Conservation (phyloP, 345 rosid species). For the Citrus australasica region DNA sequence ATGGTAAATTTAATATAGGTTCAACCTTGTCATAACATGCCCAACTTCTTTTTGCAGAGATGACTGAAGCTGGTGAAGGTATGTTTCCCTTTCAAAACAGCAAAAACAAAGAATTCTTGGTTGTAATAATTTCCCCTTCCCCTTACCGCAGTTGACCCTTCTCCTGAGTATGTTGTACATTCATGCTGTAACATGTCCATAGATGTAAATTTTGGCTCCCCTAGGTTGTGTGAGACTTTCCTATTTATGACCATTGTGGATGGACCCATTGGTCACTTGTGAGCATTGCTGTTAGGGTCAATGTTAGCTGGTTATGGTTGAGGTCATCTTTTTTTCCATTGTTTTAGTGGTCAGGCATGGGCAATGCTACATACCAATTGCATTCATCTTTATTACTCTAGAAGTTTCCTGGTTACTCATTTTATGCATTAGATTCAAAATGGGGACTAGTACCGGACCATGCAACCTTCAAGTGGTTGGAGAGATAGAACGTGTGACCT, state of each 20-base stretch:
- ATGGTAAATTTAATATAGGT: constrained; percentile 18
- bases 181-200: neutral
- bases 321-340: neutral
- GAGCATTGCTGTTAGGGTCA: neutral
- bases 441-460: neutral
- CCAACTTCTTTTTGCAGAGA: constrained; percentile 13
- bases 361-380: neutral
- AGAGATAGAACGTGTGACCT: neutral
- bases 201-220: neutral
- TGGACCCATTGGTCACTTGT: neutral
- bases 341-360: neutral
- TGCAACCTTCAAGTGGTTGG: neutral
- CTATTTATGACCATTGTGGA: neutral
- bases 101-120: neutral
- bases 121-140: neutral
- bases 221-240: neutral
- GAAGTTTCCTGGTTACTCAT: neutral
- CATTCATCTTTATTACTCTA: neutral
- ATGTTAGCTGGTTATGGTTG: neutral
- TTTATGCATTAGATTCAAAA: neutral
- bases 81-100: constrained; percentile 27
- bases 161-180: neutral
- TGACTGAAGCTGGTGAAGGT: constrained; percentile 33
- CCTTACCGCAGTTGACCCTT: neutral
- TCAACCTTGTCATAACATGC: constrained; percentile 16